Evolutionary conservation across 2,329 filamentous ascomycete species (phyloP), one percentile per base, ranked within the genome.

Genomic region (Fusarium albidum): DNA sequence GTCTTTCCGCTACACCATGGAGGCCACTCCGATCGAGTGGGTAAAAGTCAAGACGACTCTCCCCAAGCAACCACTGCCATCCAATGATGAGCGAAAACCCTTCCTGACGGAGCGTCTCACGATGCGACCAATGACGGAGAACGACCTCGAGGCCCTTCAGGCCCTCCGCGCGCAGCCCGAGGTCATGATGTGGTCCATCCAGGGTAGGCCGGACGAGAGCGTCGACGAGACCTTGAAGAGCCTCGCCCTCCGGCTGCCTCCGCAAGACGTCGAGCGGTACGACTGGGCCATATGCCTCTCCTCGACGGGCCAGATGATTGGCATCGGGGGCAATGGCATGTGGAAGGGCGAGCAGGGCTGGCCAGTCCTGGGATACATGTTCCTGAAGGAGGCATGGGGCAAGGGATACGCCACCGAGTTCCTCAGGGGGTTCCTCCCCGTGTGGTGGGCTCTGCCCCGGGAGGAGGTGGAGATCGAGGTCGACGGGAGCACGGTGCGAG

Each of bases 341-440:
- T 41, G 64, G 31, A 41, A 57, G 26, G 70, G 73, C 53, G 61
- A 70, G 45, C 66, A 77, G 14, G 82, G 81, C 40, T 85, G 82
- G 82, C 83, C 84, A 2, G 82, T 81, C 63, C 48, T 86, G 21
- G 84, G 84, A 17, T 88, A 87, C 67, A 77, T 85, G 73, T 69
- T 87, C 44, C 71, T 75, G 40, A 75, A 72, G 49, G 78, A 81
- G 59, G 64, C 70, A 47, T 87, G 84, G 84, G 80, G 82, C 7
- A 75, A 74, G 32, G 84, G 84, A 5, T 79, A 82, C 59, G 83
- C 78, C 28, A 84, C 80, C 2, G 84, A 87, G 70, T 81, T 85
- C 37, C 53, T 86, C 31, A 68, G 57, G 44, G 82, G 68, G 2
- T 80, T 80, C 45, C 55, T 82, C 11, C 55, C 64, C 10, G 66